Base-by-base conservation (phyloP, 2,329 filamentous ascomycete species). In the Penicillium psychrosexuale region DNA sequence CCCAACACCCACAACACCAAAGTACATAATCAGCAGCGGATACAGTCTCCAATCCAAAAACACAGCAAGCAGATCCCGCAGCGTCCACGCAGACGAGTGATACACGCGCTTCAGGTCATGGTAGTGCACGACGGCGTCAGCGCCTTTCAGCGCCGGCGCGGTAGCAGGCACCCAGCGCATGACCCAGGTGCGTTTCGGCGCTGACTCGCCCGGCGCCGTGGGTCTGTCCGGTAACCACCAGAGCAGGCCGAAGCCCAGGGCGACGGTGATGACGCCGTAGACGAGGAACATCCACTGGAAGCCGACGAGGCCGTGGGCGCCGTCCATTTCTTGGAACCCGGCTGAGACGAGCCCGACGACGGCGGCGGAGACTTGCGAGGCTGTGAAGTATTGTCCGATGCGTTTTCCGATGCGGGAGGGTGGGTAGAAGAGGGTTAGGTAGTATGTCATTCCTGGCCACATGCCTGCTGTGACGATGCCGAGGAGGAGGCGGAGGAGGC, bases 371-470 rank as follows among this genome's bases (percentile, higher is more conserved):
- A 96, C 84, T 70, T 96, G 91, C 0, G 90, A 84, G 1, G 91
- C 91, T 2, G 90, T 96, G 70, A 90, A 96, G 76, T 96, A 96
- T 70, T 88, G 84, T 36, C 91, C 91, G 61, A 96, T 95, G 37
- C 91, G 83, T 77, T 94, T 95, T 13, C 89, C 91, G 1, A 88
- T 94, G 12, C 89, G 83, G 6, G 89, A 90, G 0, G 91, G 91
- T 7, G 91, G 91, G 68, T 96, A 96, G 78, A 96, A 96, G 8
- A 96, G 80, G 0, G 91, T 95, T 44, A 96, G 80, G 68, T 96
- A 96, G 72, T 94, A 94, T 9, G 90, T 85, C 91, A 96, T 96
- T 47, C 91, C 91, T 0, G 91, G 91, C 91, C 91, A 96, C 87
- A 96, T 91, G 44, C 91, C 91, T 1, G 91, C 91, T 69, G 92